These are phyloP conservation scores for Petrea volubilis DNA, from an alignment of 257 asterid species.

Conservation along the genomic window DNA sequence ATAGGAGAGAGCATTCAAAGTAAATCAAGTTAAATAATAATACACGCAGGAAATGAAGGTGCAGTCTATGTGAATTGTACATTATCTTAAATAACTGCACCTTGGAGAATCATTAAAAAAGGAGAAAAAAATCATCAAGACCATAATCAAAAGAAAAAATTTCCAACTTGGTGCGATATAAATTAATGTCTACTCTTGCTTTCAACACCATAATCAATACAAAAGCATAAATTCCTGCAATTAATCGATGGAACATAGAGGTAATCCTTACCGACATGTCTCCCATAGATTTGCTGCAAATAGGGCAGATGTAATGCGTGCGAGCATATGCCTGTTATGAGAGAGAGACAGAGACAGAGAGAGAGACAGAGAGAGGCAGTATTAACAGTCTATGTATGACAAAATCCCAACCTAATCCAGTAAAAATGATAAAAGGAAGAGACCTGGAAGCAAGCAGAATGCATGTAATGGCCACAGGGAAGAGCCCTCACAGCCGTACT, in stretches of 20 bases:
- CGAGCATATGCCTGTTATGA: slow-evolving; percentile 83
- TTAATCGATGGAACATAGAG: not conserved
- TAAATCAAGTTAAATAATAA: not conserved
- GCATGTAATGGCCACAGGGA: slow-evolving; percentile 98
- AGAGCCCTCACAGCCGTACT: slow-evolving; percentile 88
- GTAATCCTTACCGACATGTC: slow-evolving; percentile 89
- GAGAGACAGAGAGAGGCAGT: not conserved
- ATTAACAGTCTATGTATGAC: not conserved
- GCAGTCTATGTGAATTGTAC: not conserved
- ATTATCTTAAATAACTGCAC: not conserved
- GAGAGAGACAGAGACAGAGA: slow-evolving; percentile 16
- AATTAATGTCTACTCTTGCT: not conserved
- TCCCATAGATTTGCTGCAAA: slow-evolving; percentile 99
- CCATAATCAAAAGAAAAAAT: not conserved
- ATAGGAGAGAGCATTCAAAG: slow-evolving; percentile 13
- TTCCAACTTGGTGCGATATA: no score
- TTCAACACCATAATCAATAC: not conserved
- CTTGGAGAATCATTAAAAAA: not conserved
- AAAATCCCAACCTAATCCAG: not conserved
- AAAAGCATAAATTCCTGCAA: not conserved
- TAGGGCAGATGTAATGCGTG: slow-evolving; percentile 90
- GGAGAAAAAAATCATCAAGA: not conserved
- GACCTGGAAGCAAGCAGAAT: slow-evolving; percentile 99
- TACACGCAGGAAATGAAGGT: not conserved
- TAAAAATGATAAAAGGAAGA: slow-evolving; percentile 1